Evolutionary conservation across 2,329 filamentous ascomycete species (phyloP).

Genomic region (Fusarium guadeloupense): DNA sequence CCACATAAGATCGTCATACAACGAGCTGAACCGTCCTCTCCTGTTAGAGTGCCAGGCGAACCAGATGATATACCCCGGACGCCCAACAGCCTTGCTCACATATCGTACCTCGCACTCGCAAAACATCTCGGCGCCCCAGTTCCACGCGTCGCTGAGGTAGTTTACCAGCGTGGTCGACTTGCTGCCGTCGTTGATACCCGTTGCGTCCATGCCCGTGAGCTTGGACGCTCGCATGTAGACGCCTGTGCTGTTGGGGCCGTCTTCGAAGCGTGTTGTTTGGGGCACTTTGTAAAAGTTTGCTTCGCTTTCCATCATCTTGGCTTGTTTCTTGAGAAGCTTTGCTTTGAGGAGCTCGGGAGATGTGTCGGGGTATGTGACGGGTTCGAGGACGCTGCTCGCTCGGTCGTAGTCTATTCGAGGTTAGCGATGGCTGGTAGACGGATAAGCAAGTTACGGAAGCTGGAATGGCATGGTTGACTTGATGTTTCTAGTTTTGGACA

Average conservation of each 20-base stretch:
- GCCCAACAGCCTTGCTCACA: slow-evolving; percentile 61
- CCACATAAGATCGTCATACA: slow-evolving; percentile 71
- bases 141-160: slow-evolving; percentile 75
- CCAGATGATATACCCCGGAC: slow-evolving; percentile 69
- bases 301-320: slow-evolving; percentile 58
- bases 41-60: slow-evolving; percentile 71
- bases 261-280: slow-evolving; percentile 70
- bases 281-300: slow-evolving; percentile 64
- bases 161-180: slow-evolving; percentile 73
- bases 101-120: slow-evolving; percentile 74
- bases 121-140: slow-evolving; percentile 77
- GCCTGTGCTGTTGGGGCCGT: slow-evolving; percentile 69
- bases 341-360: slow-evolving; percentile 68
- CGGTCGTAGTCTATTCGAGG: slow-evolving; percentile 63
- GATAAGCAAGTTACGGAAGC: too few relatives aligned
- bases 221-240: slow-evolving; percentile 70
- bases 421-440: too few relatives aligned
- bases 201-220: slow-evolving; percentile 69
- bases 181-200: slow-evolving; percentile 73
- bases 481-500: not conserved
- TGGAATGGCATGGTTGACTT: not conserved
- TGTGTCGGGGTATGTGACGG: slow-evolving; percentile 64
- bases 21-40: slow-evolving; percentile 62
- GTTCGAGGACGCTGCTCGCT: slow-evolving; percentile 66
- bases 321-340: slow-evolving; percentile 65